Base-by-base conservation (phyloP, 345 rosid genomes). In the Melaleuca alternifolia region DNA sequence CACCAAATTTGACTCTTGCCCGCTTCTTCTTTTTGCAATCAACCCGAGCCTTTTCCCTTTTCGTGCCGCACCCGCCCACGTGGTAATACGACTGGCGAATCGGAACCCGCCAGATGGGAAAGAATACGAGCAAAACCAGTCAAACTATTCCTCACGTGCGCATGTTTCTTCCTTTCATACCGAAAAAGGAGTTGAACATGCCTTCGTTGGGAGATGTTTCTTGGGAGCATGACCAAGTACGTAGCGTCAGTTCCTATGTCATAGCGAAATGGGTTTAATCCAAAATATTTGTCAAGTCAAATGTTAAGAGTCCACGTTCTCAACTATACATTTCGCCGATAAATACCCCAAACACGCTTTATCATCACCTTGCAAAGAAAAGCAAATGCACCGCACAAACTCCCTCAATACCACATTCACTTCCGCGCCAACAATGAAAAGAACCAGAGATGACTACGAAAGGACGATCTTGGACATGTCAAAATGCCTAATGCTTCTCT, bases 401-500 rank as follows among this genome's bases (percentile, higher is more conserved):
- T 41, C 44, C 16, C 24, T 57, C 51, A 12, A 24, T 30, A 54
- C 51, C 28, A 54, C 28, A 13, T 30, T 23, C 26, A 41, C 48
- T 76, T 75, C 21, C 28, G 30, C 6, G 2, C 54, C 48, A 11
- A 61, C 50, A n/a, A 91, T 92, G 94, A 92, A 93, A 91, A 94
- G 92, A 91, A 89, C 71, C 51, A 92, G 89, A 87, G 90, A 88
- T 71, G 86, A 87, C 16, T 52, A 11, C 1, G 93, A 84, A 79
- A 62, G 54, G 50, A 89, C 41, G 14, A 83, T 52, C 54, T n/a
- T 89, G 84, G 91, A 91, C 85, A 90, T 92, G 89, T 97, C 94
- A 15, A 92, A 85, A 13, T 95, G 95, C 84, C 90, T 96, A 92
- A 91, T 89, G 83, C 44, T 91, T 1, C 79, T 91, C 18, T 87